Base-by-base conservation (phyloP, 148 eudicot genomes). In the Rhododendron ovatum region DNA sequence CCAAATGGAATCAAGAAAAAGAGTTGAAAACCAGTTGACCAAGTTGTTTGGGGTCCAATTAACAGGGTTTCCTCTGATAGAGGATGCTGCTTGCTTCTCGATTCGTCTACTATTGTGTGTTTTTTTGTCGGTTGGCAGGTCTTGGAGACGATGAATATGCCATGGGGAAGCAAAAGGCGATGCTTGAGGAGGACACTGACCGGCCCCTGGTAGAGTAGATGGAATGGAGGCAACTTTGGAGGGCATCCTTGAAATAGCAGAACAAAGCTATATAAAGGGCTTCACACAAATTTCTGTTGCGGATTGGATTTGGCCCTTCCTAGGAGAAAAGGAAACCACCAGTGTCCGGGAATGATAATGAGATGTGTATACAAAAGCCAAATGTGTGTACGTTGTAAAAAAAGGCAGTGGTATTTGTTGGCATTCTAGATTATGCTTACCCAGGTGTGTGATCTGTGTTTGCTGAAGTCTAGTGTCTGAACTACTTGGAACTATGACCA, bases 111-210 rank as follows among this genome's bases (percentile, higher is more conserved):
- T 15, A 5, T 30, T 30, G 76, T 33, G 17, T 74, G 35, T 6
- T 53, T 53, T 73, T 12, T 30, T 83, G 67, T 82, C 41, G 81
- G 63, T 41, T 84, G 59, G 41, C 87, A 91, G 92, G 81, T 79
- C 18, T 15, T 77, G 79, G 92, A 89, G 80, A 88, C 57, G 13
- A 48, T 7, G 71, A 80, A 86, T 48, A 84, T 20, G 79, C 89
- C 90, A 0, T 75, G 85, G 86, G 92, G 91, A 83, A 85, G 80
- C 63, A 89, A 91, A 88, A 78, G 82, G 73, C 81, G 28, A 69
- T 85, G 92, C 88, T 88, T 91, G 90, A 86, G 91, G 22, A 89
- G 92, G 84, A 91, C 92, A 5, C 28, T 89, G 51, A 91, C 92
- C 0, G 91, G 92, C 41, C 92, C 92, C 50, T 91, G 92, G 92